A percentile compares a stretch with the other conserved stretches of the same genome.
phyloP scores from a whole-genome alignment of 768 basidiomycete species.

The Boletus patriciae region DNA sequence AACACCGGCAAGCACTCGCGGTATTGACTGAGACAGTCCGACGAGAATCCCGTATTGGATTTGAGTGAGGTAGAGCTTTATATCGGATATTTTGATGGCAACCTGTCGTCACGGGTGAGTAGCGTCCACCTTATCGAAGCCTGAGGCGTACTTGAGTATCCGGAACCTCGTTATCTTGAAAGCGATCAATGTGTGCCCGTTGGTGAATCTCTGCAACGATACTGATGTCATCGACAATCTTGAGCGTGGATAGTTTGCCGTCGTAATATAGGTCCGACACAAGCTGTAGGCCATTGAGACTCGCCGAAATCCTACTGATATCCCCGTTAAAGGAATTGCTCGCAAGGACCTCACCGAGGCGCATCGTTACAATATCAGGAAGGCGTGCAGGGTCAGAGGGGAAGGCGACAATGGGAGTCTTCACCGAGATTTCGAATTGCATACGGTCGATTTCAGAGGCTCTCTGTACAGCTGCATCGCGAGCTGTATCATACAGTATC shows the following conservation, averaged over 20 bases:
- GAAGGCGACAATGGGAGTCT: slow-evolving; percentile 89
- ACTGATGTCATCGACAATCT: slow-evolving; percentile 90
- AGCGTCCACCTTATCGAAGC: not conserved
- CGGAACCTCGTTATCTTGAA: slow-evolving; percentile 53
- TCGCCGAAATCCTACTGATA: slow-evolving; percentile 65
- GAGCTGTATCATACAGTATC: slow-evolving; percentile 91
- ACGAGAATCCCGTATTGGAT: slow-evolving; percentile 76
- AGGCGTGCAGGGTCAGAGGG: slow-evolving; percentile 66
- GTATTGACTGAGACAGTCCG: slow-evolving; percentile 64
- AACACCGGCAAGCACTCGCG: slow-evolving; percentile 54
- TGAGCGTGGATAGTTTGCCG: slow-evolving; percentile 54
- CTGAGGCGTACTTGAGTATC: slow-evolving; percentile 64
- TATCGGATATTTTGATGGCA: slow-evolving; percentile 72
- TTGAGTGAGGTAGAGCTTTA: slow-evolving; percentile 82
- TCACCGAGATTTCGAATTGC: slow-evolving; percentile 88
- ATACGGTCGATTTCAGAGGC: slow-evolving; percentile 94
- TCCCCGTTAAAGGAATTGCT: slow-evolving; percentile 65
- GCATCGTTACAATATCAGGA: slow-evolving; percentile 70
- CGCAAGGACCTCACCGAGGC: slow-evolving; percentile 87
- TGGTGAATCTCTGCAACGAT: slow-evolving; percentile 70
- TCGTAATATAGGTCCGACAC: slow-evolving; percentile 62
- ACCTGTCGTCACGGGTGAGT: slow-evolving; percentile 46
- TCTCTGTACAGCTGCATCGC: slow-evolving; percentile 86
- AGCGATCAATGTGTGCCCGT: slow-evolving; percentile 52
- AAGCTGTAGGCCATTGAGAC: slow-evolving; percentile 80